phyloP scores from a whole-genome alignment of 345 rosid genomes.

The Gossypium longicalyx region DNA sequence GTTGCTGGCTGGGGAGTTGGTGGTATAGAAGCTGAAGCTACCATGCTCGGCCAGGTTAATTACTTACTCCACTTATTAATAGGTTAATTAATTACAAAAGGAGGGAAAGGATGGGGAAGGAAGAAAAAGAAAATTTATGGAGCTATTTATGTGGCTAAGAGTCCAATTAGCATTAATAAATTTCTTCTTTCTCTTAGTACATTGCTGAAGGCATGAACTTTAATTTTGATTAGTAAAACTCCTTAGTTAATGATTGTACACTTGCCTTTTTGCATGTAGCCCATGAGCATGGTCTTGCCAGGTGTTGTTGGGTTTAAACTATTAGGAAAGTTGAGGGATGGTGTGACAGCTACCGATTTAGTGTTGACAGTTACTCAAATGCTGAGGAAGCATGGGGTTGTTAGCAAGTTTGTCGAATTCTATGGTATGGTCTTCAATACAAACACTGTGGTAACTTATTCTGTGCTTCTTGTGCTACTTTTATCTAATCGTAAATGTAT shows the following conservation, averaged over 20 bases:
- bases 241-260: neutral
- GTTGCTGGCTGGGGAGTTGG: slow-evolving; percentile 99
- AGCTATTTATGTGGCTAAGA: neutral
- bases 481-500: slow-evolving; percentile 1
- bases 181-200: no score
- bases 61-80: slow-evolving; percentile 5
- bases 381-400: slow-evolving; percentile 94
- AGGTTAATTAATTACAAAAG: slow-evolving; percentile 26
- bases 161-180: neutral
- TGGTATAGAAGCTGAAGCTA: slow-evolving; percentile 91
- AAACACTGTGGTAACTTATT: neutral
- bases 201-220: neutral
- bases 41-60: slow-evolving; percentile 95
- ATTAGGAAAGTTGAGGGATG: slow-evolving; percentile 68
- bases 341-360: slow-evolving; percentile 91
- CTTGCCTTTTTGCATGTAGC: slow-evolving; percentile 41
- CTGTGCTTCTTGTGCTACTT: neutral
- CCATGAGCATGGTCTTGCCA: slow-evolving; percentile 99
- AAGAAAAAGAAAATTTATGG: slow-evolving; percentile 35
- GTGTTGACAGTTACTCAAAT: slow-evolving; percentile 93
- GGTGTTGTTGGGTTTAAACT: slow-evolving; percentile 94
- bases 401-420: slow-evolving; percentile 91
- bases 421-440: slow-evolving; percentile 18
- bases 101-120: slow-evolving; percentile 72
- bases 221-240: neutral